These are phyloP conservation scores for Mycosphaerella arachidis DNA, from an alignment of 2,329 filamentous ascomycete species.

Conservation along the genomic window DNA sequence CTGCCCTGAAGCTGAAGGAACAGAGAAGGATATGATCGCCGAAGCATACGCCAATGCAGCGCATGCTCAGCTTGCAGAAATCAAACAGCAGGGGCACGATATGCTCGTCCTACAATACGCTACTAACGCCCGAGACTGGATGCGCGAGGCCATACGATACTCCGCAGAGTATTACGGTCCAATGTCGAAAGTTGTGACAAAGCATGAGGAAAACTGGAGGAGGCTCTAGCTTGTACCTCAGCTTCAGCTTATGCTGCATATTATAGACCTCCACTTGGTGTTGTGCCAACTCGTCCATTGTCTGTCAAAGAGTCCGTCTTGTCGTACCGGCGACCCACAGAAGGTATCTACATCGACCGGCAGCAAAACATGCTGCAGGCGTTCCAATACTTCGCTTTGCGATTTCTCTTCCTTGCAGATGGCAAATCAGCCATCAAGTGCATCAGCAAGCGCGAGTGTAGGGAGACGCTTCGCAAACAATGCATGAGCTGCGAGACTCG, in stretches of 20 bases:
- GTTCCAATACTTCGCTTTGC: neutral
- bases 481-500: neutral
- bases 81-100: neutral
- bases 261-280: neutral
- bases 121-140: neutral
- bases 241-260: neutral
- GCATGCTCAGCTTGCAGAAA: neutral
- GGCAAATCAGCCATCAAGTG: neutral
- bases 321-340: neutral
- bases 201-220: neutral
- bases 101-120: neutral
- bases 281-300: neutral
- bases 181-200: neutral
- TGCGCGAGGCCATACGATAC: neutral
- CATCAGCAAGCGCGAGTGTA: neutral
- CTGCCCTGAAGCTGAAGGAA: neutral
- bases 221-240: neutral
- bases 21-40: neutral
- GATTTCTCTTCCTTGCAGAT: neutral
- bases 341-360: neutral
- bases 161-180: neutral
- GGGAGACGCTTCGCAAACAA: neutral
- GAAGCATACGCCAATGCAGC: neutral
- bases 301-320: neutral
- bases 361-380: neutral